Base-by-base conservation (phyloP, 257 asterid species). In the Mitragyna speciosa region DNA sequence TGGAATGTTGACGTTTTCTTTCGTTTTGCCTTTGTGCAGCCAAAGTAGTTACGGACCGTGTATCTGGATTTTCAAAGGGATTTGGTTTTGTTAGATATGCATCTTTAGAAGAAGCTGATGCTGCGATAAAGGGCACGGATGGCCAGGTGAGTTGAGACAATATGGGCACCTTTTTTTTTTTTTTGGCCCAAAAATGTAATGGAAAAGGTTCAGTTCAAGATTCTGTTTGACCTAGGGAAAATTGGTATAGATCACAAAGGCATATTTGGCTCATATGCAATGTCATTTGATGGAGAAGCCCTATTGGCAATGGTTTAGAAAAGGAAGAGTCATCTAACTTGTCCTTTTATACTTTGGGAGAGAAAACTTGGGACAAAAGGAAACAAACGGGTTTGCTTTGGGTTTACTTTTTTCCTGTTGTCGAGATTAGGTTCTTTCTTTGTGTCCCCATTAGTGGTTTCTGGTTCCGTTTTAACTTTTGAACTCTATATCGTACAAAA, bases 81-180 rank as follows among this genome's bases (percentile, higher is more conserved):
- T 94, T 86, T 70, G 98, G 98, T 76, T 94, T 91, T 79, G 97
- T 94, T 61, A 86, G 79, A 75, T 94, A 94, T 85, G 85, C 89
- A 76, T 83, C 97, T 28, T 0, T 92, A 77, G 90, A 88, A 67
- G 94, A 88, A 0, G 96, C 98, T 81, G 96, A 36, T 77, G 81
- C 89, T 36, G 98, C 97, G 81, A 88, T 90, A 51, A 80, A 88
- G 79, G 98, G 96, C 89, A 89, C 92, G 98, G 93, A 94, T 86
- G 97, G 97, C 77, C 87, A 92, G 97, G 98, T 92, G 61, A 85
- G 71, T 66, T 66, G 15, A 2, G 26, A 31, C 31, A 79, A 78
- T 79, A n/a, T 75, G 20, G 26, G 49, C 11, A 45, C 11, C 6
- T 45, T 45, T 45, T 45, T 36, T 36, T 36, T 36, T 36, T 2